Percentiles rank a stretch among this genome's conserved stretches.
Evolutionary conservation across 805 yeast species (phyloP).

Genomic region (Ogataea saltuana): DNA sequence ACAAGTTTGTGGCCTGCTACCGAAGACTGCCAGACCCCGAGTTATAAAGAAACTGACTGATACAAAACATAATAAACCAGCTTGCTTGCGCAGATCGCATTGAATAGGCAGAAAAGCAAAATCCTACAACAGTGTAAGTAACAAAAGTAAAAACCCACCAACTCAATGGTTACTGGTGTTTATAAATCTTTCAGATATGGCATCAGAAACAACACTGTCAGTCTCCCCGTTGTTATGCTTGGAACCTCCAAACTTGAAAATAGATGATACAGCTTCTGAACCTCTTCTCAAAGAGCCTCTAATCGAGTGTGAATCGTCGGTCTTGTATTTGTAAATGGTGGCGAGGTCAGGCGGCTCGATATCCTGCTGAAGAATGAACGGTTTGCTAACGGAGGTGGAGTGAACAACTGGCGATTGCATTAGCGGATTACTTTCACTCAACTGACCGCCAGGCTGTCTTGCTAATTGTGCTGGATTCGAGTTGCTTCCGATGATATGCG

Average conservation of each 20-base stretch:
- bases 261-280: conserved; percentile 42
- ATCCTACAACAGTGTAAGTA: background rate
- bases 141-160: conserved; percentile 1
- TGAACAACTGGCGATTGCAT: conserved; percentile 15
- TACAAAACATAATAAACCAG: too few relatives aligned
- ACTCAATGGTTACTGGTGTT: conserved; percentile 12
- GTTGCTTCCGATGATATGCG: conserved; percentile 8
- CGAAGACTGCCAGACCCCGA: conserved; percentile 66
- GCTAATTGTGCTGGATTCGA: conserved; percentile 26
- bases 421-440: conserved; percentile 14
- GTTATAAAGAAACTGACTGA: conserved; percentile 15
- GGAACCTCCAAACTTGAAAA: conserved; percentile 31
- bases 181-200: conserved; percentile 32
- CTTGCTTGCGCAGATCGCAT: too few relatives aligned
- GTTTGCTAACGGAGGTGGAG: conserved; percentile 14
- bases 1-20: conserved; percentile 86
- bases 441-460: conserved; percentile 25
- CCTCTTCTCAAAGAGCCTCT: conserved; percentile 44
- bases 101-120: background rate
- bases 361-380: conserved; percentile 31
- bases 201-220: conserved; percentile 27
- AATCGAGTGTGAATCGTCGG: conserved; percentile 36
- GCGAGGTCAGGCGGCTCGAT: conserved; percentile 41
- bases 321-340: conserved; percentile 37
- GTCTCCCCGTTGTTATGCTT: conserved; percentile 18